Percentiles rank a stretch among this genome's conserved stretches.
phyloP scores from a whole-genome alignment of 164 flowering plant species.

The Kingdonia uniflora region DNA sequence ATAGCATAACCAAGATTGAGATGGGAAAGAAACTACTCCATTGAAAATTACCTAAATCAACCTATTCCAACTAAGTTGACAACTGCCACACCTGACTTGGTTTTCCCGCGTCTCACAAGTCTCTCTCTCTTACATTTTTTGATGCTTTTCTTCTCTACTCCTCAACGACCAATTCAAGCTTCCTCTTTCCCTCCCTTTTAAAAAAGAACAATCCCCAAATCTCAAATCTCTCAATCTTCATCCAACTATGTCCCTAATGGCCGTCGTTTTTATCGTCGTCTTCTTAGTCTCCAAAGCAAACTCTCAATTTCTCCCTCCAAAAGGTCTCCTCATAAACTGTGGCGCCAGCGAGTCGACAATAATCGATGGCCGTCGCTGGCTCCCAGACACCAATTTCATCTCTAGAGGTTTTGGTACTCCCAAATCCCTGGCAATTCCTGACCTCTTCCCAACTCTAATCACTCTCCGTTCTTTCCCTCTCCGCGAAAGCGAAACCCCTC shows the following conservation, averaged over 20 bases:
- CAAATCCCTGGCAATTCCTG: slow-evolving; percentile 20
- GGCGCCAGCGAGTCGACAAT: slow-evolving; percentile 34
- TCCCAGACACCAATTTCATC: slow-evolving; percentile 43
- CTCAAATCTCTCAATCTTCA: slow-evolving; percentile 25
- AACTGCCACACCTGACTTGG: slow-evolving; percentile 17
- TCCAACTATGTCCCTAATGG: too few relatives aligned
- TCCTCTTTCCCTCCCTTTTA: too few relatives aligned
- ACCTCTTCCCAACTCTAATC: slow-evolving; percentile 32
- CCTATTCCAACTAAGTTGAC: slow-evolving; percentile 2
- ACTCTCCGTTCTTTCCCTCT: slow-evolving; percentile 72
- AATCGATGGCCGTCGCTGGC: slow-evolving; percentile 44
- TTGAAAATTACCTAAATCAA: slow-evolving; percentile 9
- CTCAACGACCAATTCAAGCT: too few relatives aligned
- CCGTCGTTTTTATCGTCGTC: too few relatives aligned
- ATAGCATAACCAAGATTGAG: too few relatives aligned
- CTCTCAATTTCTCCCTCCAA: too few relatives aligned
- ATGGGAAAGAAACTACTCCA: slow-evolving; percentile 3
- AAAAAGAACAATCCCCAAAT: too few relatives aligned
- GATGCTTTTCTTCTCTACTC: too few relatives aligned
- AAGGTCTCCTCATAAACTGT: slow-evolving; percentile 44
- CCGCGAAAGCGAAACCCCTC: slow-evolving; percentile 2
- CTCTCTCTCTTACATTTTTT: slow-evolving; percentile 12
- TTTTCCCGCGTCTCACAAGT: slow-evolving; percentile 19
- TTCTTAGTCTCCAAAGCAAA: too few relatives aligned
- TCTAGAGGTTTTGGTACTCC: slow-evolving; percentile 43